Base-by-base conservation (phyloP, 1,139 yeast species). In the Yamadazyma siamensis region DNA sequence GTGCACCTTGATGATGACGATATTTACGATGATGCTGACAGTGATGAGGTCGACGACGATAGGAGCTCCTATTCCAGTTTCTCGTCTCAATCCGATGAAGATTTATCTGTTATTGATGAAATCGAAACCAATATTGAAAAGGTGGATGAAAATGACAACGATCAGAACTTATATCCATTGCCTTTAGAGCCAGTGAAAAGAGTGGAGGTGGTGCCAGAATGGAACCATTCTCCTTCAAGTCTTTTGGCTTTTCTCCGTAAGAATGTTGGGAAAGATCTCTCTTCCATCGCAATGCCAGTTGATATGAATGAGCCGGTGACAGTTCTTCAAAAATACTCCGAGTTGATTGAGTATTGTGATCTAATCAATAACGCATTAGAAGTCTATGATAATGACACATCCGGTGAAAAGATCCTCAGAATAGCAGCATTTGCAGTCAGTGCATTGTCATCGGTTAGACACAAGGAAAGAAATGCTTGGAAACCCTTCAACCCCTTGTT, bases 401-500 rank as follows among this genome's bases (percentile, higher is more conserved):
- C 69, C 0, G 81, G 83, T 0, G 80, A 81, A 44, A 71, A 80
- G 39, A 65, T 88, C 23, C 57, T 86, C 42, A 63, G 80, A 31
- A 69, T 91, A 29, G 87, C 96, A 1, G 73, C 87, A 0, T 91
- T 89, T 70, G 95, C 96, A 0, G 74, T 85, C 4, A 78, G 91
- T 24, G 73, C 73, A 36, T 59, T 88, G 13, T 76, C 96, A 0
- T 68, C 83, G 9, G 72, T 78, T 47, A 66, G 96, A 36, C 75
- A 76, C 21, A 86, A 83, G 47, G 81, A 80, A 33, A 72, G 98
- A 47, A 77, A 82, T 33, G 56, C 75, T 29, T 72, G 98, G 39
- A 91, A 91, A 48, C 96, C 97, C 0, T 91, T 91, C 59, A 91
- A 88, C 52, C 97, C 96, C 10, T 65, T 88, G 34, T 61, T 87